Evolutionary conservation across 129 eudicot genomes (phyloP), one percentile per base, ranked within the genome.

Genomic region (Pulicaria dysenterica): DNA sequence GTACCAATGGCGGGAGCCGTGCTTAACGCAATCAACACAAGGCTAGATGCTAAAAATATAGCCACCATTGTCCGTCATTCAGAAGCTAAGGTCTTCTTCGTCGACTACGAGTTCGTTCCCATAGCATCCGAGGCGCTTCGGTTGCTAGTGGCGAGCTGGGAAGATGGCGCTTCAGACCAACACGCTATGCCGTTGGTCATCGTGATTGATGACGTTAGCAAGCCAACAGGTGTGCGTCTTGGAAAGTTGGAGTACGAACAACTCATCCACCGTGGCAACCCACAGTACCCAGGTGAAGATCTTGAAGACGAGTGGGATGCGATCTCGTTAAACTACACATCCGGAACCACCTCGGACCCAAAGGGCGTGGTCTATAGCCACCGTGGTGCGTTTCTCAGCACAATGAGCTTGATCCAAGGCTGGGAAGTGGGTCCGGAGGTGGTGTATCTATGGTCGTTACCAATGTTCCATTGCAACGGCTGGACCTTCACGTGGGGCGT

Each of bases 1-100:
- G 86, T 88, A 7, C 95, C 91, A 2, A 88, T 88, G 91, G 91
- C 96, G 0, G 96, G 96, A n/a, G 96, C 87, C 0, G 89, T 89
- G 31, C 88, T 89, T 31, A 89, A 84, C 49, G 53, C 96, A 37
- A 82, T 90, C 46, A 90, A 90, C 80, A 82, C 88, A 2, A 80
- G 92, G 78, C 88, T 90, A 0, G 85, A 87, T 69, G 85, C 88
- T 13, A 80, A 73, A 3, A 87, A 69, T 69, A 59, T 90, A 19
- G 85, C 87, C 62, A 84, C 93, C 12, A 84, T 90, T 55, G 88
- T 90, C 38, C 12, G 56, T 37, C 96, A 90, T 78, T 90, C 93
- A 0, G 92, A 86, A 48, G 96, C 96, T 9, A 90, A 87, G 76
- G 46, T 87, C 46, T 81, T 87, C 51, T 85, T 90, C 39, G 77